A percentile compares a stretch with the other conserved stretches of the same genome.
Evolutionary conservation across 1,284 basidiomycete species (phyloP).

Genomic region (Trametes hirsuta): DNA sequence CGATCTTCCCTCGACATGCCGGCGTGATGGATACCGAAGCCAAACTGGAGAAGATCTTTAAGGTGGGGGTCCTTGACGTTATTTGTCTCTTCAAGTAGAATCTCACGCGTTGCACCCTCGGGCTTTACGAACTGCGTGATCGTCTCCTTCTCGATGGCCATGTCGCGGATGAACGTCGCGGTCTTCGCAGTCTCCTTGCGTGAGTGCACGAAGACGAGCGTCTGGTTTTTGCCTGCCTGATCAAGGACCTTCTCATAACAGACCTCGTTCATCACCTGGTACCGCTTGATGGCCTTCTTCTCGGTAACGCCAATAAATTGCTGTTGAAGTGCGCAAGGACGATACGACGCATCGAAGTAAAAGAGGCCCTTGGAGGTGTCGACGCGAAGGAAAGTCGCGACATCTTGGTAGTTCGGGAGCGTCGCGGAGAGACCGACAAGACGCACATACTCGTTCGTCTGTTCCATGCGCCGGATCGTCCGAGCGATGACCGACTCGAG

Average conservation of each 20-base stretch:
- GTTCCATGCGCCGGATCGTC: slow-evolving; percentile 94
- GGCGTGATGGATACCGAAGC: slow-evolving; percentile 98
- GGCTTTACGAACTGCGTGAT: slow-evolving; percentile 95
- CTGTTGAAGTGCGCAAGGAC: slow-evolving; percentile 95
- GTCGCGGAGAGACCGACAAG: slow-evolving; percentile 97
- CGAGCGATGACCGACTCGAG: slow-evolving; percentile 92
- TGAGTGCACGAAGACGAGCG: slow-evolving; percentile 96
- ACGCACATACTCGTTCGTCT: slow-evolving; percentile 90
- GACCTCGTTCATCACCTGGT: slow-evolving; percentile 98
- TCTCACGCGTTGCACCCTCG: slow-evolving; percentile 87
- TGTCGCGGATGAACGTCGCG: slow-evolving; percentile 92
- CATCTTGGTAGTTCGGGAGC: slow-evolving; percentile 97
- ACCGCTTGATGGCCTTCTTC: slow-evolving; percentile 99
- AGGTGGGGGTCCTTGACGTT: slow-evolving; percentile 87
- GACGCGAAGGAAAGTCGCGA: slow-evolving; percentile 97
- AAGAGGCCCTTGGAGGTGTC: slow-evolving; percentile 93
- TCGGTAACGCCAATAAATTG: slow-evolving; percentile 98
- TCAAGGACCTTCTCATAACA: slow-evolving; percentile 99
- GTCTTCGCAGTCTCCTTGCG: slow-evolving; percentile 99
- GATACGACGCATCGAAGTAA: slow-evolving; percentile 94
- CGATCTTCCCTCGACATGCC: slow-evolving; percentile 97
- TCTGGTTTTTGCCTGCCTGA: slow-evolving; percentile 90
- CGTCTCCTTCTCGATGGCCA: slow-evolving; percentile 95
- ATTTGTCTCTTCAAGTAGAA: slow-evolving; percentile 83
- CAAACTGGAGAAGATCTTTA: slow-evolving; percentile 92